Base-by-base conservation (phyloP, 2,329 filamentous ascomycete species). In the Epichloe scottii region DNA sequence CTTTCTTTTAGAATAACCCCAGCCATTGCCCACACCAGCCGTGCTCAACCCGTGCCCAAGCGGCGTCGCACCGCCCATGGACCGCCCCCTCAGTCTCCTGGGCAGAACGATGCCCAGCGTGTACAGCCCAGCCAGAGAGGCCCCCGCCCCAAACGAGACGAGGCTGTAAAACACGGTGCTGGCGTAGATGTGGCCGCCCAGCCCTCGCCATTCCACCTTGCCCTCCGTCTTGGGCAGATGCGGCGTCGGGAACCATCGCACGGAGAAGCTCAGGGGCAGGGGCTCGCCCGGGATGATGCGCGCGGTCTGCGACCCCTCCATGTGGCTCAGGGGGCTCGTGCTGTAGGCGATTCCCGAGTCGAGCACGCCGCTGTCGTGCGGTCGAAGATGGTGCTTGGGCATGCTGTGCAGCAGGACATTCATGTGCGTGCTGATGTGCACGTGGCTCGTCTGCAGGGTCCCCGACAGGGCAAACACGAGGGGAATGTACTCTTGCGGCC, bases 261-360 rank as follows among this genome's bases (percentile, higher is more conserved):
- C 84, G 40, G 81, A 85, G 61, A 97, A 87, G 43, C 74, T 77
- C 58, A 97, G 72, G 0, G 87, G 84, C 52, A 97, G 67, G 5
- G 85, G 79, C 66, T 97, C 90, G 12, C 91, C 90, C 56, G 96
- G 95, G 34, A 96, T 80, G 46, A 96, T 78, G 60, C 83, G 83
- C 75, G 71, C 76, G 44, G 69, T 72, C 60, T 73, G 60, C 54
- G 73, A 71, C 12, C 74, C 74, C 11, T 71, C 69, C 61, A 78
- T 74, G 58, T 82, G 76, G 55, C 79, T 78, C 37, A 87, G 74
- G 19, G 86, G 81, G 15, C 84, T 86, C 2, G 90, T 85, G 57
- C 82, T 87, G 69, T 98, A 97, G 5, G 90, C 91, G 3, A 88
- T 83, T 21, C 84, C 90, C 15, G 88, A 90, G 62, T 95, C 88